Base-by-base conservation (phyloP, 1,284 basidiomycete genomes). In the Neolentinus lepideus region DNA sequence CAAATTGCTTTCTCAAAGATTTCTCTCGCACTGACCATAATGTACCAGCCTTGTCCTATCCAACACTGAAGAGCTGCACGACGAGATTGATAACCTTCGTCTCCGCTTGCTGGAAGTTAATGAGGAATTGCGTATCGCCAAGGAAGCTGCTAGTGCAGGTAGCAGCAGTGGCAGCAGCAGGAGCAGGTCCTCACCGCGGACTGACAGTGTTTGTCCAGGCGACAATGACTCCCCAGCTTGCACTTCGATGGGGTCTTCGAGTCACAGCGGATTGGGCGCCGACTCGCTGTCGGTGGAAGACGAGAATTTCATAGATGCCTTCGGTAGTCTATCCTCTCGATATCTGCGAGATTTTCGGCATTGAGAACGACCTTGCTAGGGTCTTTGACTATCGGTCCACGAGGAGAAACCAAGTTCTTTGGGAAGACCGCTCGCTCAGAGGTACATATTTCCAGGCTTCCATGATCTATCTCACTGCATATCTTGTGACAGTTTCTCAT, bases 61-160 rank as follows among this genome's bases (percentile, higher is more conserved):
- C 11, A 83, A 80, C 60, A 85, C 83, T 1, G 79, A 81, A 60
- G 84, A 88, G 58, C 71, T 88, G 11, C 84, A 88, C 66, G 79
- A 79, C 56, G 75, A 78, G 59, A 81, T 88, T 12, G 81, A 82
- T 31, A 63, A 68, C 3, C 73, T 87, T 54, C 71, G 75, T 50
- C 63, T 69, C 3, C 80, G 84, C 19, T 79, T 85, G 46, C 74
- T 75, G 24, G 76, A 80, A 48, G 76, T 88, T 1, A 85, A 88
- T 63, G 72, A 74, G 26, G 83, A 77, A 0, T 72, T 88, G 33
- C 67, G 69, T 24, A 65, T 63, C 4, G 64, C 82, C 24, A 83
- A 85, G 59, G 64, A 73, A 3, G 29, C 29, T 31, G 29, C 29
- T 6, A 31, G 29, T 12, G 68, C 73, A 19, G 69, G 77, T 31